Evolutionary conservation across 2,329 filamentous ascomycete species (phyloP), one percentile per base, ranked within the genome.

Genomic region (Epicoccum nigrum): DNA sequence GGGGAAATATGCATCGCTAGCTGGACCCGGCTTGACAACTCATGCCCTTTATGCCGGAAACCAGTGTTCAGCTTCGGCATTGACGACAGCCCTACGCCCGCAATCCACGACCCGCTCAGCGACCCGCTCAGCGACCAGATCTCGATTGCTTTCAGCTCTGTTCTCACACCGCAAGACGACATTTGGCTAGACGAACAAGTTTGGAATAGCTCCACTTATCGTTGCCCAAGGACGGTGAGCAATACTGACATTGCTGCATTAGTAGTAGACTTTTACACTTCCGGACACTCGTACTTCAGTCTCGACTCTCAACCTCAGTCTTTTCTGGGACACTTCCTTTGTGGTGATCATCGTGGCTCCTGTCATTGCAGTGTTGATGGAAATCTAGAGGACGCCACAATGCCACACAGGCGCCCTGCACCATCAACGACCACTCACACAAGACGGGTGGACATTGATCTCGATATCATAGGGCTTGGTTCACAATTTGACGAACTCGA

Each of bases 31-130:
- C 32, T 21, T 8, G 54, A 44, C 19, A 48, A 45, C 20, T 57
- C 61, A 21, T 64, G 58, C 32, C 58, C 56, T 7, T 42, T 59
- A 15, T 64, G 59, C 34, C 54, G 58, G 27, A 17, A 27, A 25
- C 25, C 44, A 45, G 28, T 46, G 17, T 32, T 27, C 16, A 17
- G 16, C 17, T 32, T 21, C n/a, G 28, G 16, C 23, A 39, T 34
- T 30, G 17, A 28, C n/a, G 33, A 31, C 33, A 21, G 37, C 16
- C 15, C 33, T 39, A 21, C 28, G 17, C 33, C 19, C 8, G 21
- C 7, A 28, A 16, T 12, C 23, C 38, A 15, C 32, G 19, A 27
- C 12, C 4, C n/a, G n/a, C n/a, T n/a, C n/a, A n/a, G n/a, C n/a
- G n/a, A n/a, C n/a, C n/a, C n/a, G n/a, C n/a, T n/a, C n/a, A n/a